Evolutionary conservation across 2,329 filamentous ascomycete genomes (phyloP), one percentile per base, ranked within the genome.

Genomic region (Dothidotthia symphoricarpi): DNA sequence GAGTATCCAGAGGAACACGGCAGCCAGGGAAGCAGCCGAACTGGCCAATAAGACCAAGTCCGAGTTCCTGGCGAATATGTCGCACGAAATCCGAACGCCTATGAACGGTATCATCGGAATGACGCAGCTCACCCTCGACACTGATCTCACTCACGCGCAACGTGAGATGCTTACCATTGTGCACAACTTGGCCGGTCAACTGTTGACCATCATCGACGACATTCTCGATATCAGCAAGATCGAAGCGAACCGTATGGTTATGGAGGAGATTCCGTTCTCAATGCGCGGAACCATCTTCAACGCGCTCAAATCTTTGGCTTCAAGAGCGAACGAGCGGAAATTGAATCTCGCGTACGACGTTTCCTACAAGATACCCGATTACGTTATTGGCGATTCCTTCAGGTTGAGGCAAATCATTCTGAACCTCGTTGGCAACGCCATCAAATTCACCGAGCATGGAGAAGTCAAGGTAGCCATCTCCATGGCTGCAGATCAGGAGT

Each of bases 21-120:
- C 90, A 51, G 93, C 93, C 40, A 86, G 93, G 68, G 91, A 97
- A 69, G 90, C 91, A 31, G 93, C 93, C 58, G 93, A 98, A 66
- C 74, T 96, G 64, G 93, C 93, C 48, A 97, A 96, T 74, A 91
- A 94, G 71, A 97, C 91, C 28, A 98, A 98, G 64, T 96, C 91
- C 8, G 93, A 97, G 63, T 98, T 98, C 74, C 74, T 98, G 43
- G 93, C 93, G 43, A 98, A 98, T 67, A 97, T 97, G 91, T 95
- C 88, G 30, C 91, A 97, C 77, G 91, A 97, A 69, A 97, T 97
- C 56, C 81, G 91, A 64, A 98, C 93, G 24, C 93, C 89, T 1
- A 95, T 95, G 82, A 95, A 96, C 72, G 90, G 90, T 56, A 96
- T 96, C 63, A 95, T 96, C 54, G 90, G 90, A 60, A 96, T 97